Percentiles rank a stretch among this genome's conserved stretches.
Conservation (phyloP, 495 filamentous ascomycete species). For the Hyaloscypha bicolor region DNA sequence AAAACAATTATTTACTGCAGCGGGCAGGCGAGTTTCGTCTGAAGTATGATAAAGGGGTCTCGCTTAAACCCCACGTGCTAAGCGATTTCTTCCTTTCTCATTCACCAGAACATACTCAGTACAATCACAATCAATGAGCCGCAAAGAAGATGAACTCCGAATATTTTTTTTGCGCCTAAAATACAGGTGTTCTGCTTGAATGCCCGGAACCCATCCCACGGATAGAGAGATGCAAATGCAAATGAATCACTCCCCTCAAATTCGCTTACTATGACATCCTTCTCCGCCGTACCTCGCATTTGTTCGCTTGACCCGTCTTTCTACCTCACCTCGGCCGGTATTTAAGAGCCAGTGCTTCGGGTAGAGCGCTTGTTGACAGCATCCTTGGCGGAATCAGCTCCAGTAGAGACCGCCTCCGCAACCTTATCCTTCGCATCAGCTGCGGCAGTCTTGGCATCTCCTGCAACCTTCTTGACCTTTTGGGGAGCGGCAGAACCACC, state of each 20-base stretch:
- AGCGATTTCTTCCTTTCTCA: neutral
- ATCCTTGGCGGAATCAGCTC: slow-evolving; percentile 64
- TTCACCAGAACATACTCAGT: neutral
- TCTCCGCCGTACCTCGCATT: neutral
- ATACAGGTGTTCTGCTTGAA: slow-evolving; percentile 25
- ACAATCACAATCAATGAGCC: neutral
- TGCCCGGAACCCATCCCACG: slow-evolving; percentile 13
- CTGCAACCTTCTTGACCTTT: slow-evolving; percentile 51
- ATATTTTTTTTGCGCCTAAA: slow-evolving; percentile 27
- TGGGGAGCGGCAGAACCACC: slow-evolving; percentile 48
- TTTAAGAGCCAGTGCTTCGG: slow-evolving; percentile 40
- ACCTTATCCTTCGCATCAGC: slow-evolving; percentile 77
- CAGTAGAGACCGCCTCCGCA: slow-evolving; percentile 64
- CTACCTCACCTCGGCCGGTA: neutral
- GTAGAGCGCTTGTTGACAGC: slow-evolving; percentile 55
- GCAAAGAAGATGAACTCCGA: neutral
- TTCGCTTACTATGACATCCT: slow-evolving; percentile 23
- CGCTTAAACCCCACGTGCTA: neutral
- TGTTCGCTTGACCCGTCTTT: slow-evolving; percentile 4
- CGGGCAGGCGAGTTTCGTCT: neutral
- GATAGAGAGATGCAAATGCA: slow-evolving; percentile 19
- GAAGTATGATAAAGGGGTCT: neutral
- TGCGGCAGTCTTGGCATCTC: slow-evolving; percentile 75
- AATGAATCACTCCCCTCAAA: slow-evolving; percentile 15
- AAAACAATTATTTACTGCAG: too few species aligned